Evolutionary conservation across 2,329 filamentous ascomycete species (phyloP), one percentile per base, ranked within the genome.

Genomic region (Paracorniculantispora psalliotae): DNA sequence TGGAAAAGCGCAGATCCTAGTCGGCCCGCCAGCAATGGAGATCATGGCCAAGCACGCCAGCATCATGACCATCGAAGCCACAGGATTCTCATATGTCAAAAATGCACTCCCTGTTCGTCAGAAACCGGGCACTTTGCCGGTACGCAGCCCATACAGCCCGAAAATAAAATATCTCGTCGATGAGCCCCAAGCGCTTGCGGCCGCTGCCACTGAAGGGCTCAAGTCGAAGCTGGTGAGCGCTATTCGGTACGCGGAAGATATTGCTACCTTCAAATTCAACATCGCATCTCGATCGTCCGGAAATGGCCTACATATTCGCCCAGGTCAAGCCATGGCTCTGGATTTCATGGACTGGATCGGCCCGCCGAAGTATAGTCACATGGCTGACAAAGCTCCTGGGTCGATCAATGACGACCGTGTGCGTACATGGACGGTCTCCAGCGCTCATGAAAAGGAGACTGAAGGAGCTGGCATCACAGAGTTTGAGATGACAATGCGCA

Each of bases 261-360:
- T 53, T 10, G 50, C 50, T 4, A 37, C 37, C 21, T 53, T 53
- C 35, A 39, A 19, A n/a, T 53, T 53, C 35, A 21, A 53, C 5
- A 17, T 53, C 30, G 35, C 28, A 15, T 19, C 10, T 9, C 21
- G 23, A 17, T 6, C 17, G 3, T 7, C 10, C n/a, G 30, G 10
- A 23, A 25, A n/a, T 37, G 13, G 17, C 10, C 35, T 53, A 4
- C 30, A 53, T 6, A 53, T 53, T 15, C 50, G 50, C 2, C 50
- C 50, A 4, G 50, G 50, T 12, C 50, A 53, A 19, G 50, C 50
- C 23, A 30, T 53, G 30, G 50, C 35, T 9, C 50, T 53, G 2
- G 50, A 53, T 33, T 53, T 53, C 23, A 53, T 53, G 50, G 50
- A 53, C 21, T 53, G 50, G 50, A 53, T 53, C 21, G 50, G 50